Conservation (phyloP, 805 yeast genomes). For the Hanseniaspora lachancei region DNA sequence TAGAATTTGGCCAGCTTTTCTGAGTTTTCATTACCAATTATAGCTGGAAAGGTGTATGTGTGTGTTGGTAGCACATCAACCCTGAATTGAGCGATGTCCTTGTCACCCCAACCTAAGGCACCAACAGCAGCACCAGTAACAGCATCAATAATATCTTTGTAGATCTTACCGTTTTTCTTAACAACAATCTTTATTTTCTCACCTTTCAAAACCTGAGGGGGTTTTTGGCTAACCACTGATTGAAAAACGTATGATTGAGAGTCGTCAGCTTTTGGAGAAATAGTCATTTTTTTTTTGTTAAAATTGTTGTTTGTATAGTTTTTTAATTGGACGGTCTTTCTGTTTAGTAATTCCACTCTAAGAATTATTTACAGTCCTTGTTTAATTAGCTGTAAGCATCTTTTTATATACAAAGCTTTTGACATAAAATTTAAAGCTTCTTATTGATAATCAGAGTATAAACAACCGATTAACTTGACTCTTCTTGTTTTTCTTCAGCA, state of each 20-base stretch:
- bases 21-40: constrained; percentile 28
- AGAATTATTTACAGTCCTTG: too few relatives aligned
- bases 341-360: neutral
- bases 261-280: neutral
- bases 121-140: constrained; percentile 43
- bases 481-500: too few relatives aligned
- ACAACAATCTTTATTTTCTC: constrained; percentile 32
- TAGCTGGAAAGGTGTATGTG: constrained; percentile 29
- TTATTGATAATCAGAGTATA: too few relatives aligned
- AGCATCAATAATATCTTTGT: constrained; percentile 31
- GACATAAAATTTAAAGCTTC: too few relatives aligned
- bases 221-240: constrained; percentile 28
- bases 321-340: neutral
- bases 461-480: too few relatives aligned
- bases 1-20: constrained; percentile 34
- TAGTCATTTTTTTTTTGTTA: constrained; percentile 12
- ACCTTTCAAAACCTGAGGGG: constrained; percentile 33
- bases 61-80: constrained; percentile 30
- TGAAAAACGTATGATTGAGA: constrained; percentile 32
- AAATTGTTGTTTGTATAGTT: neutral
- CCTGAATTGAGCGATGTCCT: constrained; percentile 26
- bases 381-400: too few relatives aligned
- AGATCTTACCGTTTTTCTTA: constrained; percentile 31
- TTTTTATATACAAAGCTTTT: too few relatives aligned
- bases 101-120: constrained; percentile 35